Base-by-base conservation (phyloP, 2,329 filamentous ascomycete species). In the Myriosclerotinia duriaeana region DNA sequence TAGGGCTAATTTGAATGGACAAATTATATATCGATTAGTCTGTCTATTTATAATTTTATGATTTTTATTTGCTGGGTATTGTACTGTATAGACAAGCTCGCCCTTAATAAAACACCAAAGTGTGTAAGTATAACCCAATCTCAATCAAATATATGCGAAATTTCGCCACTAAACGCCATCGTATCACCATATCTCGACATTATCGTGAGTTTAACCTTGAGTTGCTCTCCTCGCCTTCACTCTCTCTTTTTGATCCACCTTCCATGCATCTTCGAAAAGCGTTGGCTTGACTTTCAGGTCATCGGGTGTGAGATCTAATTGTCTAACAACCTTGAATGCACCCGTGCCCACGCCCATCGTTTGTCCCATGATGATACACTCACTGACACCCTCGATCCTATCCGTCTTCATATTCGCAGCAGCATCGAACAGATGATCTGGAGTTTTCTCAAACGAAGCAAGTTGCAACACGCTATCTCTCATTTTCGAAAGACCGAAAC, bases 321-420 rank as follows among this genome's bases (percentile, higher is more conserved):
- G 84, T 53, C 93, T 82, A 3, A 97, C 90, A 34, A 98, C 90
- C 76, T 96, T 89, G 84, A 98, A 95, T 1, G 91, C 90, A 5
- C 95, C 95, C 0, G 95, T 99, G 7, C 95, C 95, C 46, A 99
- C 83, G 54, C 85, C 86, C 85, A 98, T 96, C 53, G 89, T 93
- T 82, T 98, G 94, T 20, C 95, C 95, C 89, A 98, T 95, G 76
- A 99, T 99, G 76, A 99, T 98, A 79, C 93, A 96, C 80, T 99
- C 95, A 65, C 87, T 91, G 12, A 99, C 95, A 73, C 95, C 95
- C 77, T 97, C 91, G 68, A 99, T 96, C 69, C 86, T 84, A 79
- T 99, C 95, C 38, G 87, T 89, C 82, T 97, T 97, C 84, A 96
- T 96, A 66, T 89, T 88, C 6, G 92, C 91, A 8, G 93, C 95